Base-by-base conservation (phyloP, 1,139 yeast species). In the Yarrowia galli region DNA sequence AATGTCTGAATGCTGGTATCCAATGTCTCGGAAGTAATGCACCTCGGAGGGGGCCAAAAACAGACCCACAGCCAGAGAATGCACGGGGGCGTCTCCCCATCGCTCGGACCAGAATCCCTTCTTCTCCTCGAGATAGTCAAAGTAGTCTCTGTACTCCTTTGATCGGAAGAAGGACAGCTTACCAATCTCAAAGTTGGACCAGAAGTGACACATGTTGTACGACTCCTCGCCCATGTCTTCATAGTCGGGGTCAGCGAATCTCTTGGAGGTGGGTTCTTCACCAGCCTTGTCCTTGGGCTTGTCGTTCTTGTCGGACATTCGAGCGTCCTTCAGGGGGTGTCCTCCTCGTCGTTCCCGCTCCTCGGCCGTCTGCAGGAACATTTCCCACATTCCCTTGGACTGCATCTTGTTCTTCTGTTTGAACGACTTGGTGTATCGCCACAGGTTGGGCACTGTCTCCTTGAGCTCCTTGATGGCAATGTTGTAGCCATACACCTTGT, bases 21-120 rank as follows among this genome's bases (percentile, higher is more conserved):
- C 98, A 72, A 92, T 89, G 74, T 92, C 98, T 71, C 97, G 80
- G 79, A 92, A 92, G 77, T 92, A 92, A 78, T 92, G 98, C 15
- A 92, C 81, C 69, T 92, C 91, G 6, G 85, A 80, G 2, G 87
- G 76, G 68, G 88, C 83, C 60, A 92, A 79, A 74, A 89, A 81
- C 84, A 92, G 82, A 0, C 92, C 96, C 8, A 89, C 84, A 0
- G 95, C 98, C 25, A 92, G 79, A 1, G 97, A 89, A 76, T 92
- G 98, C 2, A 92, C 87, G 0, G 97, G 97, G 0, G 97, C 97
- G 81, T 92, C 98, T 1, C 98, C 98, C 97, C 97, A 92, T 74
- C 97, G 80, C 76, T 92, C 97, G 67, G 84, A 83, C 82, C 87
- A 91, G 75, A 92, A 92, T 0, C 98, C 98, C 12, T 93, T 92